phyloP scores from a whole-genome alignment of 306 rosid species.

The Vigna reflexopilosa region DNA sequence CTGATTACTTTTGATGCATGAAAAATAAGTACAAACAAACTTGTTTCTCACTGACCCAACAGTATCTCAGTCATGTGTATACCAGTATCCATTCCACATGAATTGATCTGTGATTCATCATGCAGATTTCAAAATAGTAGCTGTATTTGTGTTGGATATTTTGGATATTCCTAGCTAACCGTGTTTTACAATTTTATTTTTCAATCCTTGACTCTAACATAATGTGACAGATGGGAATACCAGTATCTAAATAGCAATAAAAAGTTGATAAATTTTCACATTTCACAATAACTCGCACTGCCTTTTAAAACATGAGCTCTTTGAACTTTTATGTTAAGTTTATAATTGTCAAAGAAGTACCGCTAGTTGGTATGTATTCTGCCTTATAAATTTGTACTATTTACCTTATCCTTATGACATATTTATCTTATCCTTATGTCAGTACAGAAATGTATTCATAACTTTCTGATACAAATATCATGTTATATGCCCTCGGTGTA shows the following conservation, averaged over 20 bases:
- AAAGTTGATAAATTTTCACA: not conserved
- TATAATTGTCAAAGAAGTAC: not conserved
- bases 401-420: constrained; percentile 3
- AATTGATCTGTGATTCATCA: not conserved
- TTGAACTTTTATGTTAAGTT: not conserved
- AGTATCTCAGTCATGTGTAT: not conserved
- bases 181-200: not conserved
- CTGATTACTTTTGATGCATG: not conserved
- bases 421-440: constrained; percentile 10
- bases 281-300: not conserved
- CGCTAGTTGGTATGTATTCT: no score
- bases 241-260: not conserved
- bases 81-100: constrained; percentile 6
- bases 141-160: not conserved
- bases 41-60: constrained; percentile 24
- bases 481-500: not conserved
- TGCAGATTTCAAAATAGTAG: constrained; percentile 7
- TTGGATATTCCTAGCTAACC: not conserved
- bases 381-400: not conserved
- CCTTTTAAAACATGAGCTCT: not conserved
- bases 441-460: not conserved
- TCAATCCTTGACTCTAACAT: not conserved
- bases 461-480: not conserved
- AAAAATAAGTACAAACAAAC: not conserved
- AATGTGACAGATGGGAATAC: not conserved